Conservation (phyloP, 2,329 filamentous ascomycete species). For the Parastagonospora avenae region DNA sequence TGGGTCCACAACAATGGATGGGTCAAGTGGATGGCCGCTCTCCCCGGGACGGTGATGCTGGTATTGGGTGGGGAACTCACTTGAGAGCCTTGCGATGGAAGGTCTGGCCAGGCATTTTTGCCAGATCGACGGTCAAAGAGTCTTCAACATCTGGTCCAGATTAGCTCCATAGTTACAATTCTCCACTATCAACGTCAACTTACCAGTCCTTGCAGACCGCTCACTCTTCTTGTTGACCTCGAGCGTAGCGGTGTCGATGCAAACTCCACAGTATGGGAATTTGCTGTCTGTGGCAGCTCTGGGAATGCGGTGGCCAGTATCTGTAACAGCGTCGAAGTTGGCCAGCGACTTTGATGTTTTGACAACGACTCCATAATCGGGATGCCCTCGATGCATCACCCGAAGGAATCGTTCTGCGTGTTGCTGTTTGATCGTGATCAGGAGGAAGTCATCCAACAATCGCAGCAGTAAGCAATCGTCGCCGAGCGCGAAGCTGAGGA, state of each 20-base stretch:
- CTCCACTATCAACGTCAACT: conserved; percentile 7
- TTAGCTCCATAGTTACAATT: conserved; percentile 10
- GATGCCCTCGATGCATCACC: conserved; percentile 78
- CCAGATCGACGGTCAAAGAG: conserved; percentile 78
- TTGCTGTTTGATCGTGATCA: conserved; percentile 73
- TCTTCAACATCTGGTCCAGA: conserved; percentile 61
- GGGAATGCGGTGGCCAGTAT: conserved; percentile 51
- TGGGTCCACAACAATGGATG: conserved; percentile 3
- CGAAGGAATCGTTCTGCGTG: conserved; percentile 76
- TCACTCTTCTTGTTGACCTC: conserved; percentile 73
- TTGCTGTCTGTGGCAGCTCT: conserved; percentile 47
- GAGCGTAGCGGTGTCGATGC: conserved; percentile 76
- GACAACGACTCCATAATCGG: conserved; percentile 79
- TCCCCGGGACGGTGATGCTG: background rate
- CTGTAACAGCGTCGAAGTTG: conserved; percentile 75
- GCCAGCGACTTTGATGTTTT: conserved; percentile 79
- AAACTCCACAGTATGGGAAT: conserved; percentile 91
- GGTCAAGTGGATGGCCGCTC: conserved; percentile 6
- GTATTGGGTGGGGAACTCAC: conserved; percentile 52
- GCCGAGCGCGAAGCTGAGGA: conserved; percentile 69
- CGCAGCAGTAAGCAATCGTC: conserved; percentile 72
- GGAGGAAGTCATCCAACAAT: conserved; percentile 89
- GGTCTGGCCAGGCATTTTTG: conserved; percentile 72
- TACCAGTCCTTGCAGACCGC: conserved; percentile 57
- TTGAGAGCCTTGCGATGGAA: conserved; percentile 80